A percentile compares a stretch with the other conserved stretches of the same genome.
phyloP scores from a whole-genome alignment of 2,329 filamentous ascomycete species.

The Venturia nashicola region DNA sequence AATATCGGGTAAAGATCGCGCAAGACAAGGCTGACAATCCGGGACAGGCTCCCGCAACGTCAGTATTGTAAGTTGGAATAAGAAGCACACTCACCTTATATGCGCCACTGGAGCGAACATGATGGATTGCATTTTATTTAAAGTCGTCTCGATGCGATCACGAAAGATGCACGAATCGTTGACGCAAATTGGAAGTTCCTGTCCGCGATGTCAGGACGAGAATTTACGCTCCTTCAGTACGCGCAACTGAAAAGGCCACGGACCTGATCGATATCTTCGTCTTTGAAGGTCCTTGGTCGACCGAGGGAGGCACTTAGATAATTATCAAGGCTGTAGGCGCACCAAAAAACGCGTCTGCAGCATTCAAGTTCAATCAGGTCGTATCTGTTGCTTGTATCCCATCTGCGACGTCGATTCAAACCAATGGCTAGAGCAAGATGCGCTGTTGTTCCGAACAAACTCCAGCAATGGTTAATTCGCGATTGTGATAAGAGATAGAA shows the following conservation, averaged over 20 bases:
- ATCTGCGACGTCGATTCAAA: slow-evolving; percentile 19
- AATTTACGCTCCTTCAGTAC: background rate
- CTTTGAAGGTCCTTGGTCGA: slow-evolving; percentile 23
- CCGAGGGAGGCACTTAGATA: slow-evolving; percentile 28
- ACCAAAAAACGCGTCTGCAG: slow-evolving; percentile 26
- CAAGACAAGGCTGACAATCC: slow-evolving; percentile 32
- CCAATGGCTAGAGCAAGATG: slow-evolving; percentile 26
- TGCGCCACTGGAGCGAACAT: slow-evolving; percentile 36
- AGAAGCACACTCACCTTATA: slow-evolving; percentile 18
- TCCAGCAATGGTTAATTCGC: slow-evolving; percentile 26
- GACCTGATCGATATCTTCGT: slow-evolving; percentile 21
- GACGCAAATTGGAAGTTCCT: slow-evolving; percentile 14
- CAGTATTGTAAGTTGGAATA: slow-evolving; percentile 9
- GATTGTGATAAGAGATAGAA: slow-evolving; percentile 27
- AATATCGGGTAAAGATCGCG: slow-evolving; percentile 32
- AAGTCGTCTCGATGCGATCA: slow-evolving; percentile 18
- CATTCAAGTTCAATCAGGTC: slow-evolving; percentile 19
- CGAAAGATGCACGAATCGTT: slow-evolving; percentile 22
- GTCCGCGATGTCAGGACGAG: background rate
- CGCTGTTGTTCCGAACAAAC: slow-evolving; percentile 23
- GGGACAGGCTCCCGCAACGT: slow-evolving; percentile 22
- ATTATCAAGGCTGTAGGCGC: slow-evolving; percentile 26
- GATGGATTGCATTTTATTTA: slow-evolving; percentile 22
- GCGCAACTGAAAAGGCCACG: background rate
- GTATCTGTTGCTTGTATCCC: slow-evolving; percentile 11